Evolutionary conservation across 2,329 filamentous ascomycete species (phyloP).

Genomic region (Botryotinia narcissicola): DNA sequence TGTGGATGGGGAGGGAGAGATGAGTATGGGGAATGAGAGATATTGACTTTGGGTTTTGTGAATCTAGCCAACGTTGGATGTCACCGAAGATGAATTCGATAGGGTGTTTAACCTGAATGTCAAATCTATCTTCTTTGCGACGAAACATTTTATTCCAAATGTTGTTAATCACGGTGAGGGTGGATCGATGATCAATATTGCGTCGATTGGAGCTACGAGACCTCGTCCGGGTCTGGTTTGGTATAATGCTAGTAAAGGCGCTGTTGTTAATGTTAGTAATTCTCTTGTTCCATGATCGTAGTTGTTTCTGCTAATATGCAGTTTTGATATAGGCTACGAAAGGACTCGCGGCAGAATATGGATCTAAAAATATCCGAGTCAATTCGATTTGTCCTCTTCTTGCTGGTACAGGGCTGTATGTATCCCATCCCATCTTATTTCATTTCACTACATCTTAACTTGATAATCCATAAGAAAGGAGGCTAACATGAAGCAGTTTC

Average conservation of each 20-base stretch:
- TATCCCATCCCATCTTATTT: not conserved
- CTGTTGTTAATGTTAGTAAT: conserved; percentile 49
- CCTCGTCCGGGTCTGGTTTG: conserved; percentile 63
- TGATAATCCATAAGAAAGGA: not conserved
- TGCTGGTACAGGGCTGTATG: conserved; percentile 59
- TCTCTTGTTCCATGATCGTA: not conserved
- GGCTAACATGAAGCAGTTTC: conserved; percentile 28
- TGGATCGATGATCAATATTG: conserved; percentile 63
- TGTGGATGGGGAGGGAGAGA: too few relatives aligned
- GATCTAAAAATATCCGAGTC: conserved; percentile 67
- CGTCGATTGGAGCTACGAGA: conserved; percentile 60
- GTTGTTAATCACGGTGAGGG: conserved; percentile 56
- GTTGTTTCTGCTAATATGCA: not conserved
- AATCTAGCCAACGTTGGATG: conserved; percentile 53
- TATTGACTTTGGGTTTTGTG: not conserved
- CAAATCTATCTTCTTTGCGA: conserved; percentile 60
- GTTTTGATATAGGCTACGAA: conserved; percentile 52
- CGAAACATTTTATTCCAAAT: conserved; percentile 58
- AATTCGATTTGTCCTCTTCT: conserved; percentile 70
- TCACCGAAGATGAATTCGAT: conserved; percentile 66
- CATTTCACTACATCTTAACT: conserved; percentile 23
- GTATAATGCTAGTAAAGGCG: conserved; percentile 47
- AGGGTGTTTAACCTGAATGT: conserved; percentile 67
- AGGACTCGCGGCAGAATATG: conserved; percentile 71
- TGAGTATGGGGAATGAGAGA: not conserved